Base-by-base conservation (phyloP, 768 basidiomycete species). In the Termitomyces sp. region DNA sequence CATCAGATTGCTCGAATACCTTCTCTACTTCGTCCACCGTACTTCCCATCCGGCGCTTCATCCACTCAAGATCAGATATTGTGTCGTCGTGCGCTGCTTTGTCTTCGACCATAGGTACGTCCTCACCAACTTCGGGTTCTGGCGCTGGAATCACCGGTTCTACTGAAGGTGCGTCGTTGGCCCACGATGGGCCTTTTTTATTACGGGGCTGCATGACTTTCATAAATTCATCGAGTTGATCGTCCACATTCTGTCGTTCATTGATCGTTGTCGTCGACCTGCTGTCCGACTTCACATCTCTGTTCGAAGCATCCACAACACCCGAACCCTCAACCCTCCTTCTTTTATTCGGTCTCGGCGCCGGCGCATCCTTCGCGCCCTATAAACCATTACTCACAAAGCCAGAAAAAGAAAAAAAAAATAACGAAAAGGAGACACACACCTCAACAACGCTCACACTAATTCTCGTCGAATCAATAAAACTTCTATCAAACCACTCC, bases 401-500 rank as follows among this genome's bases (percentile, higher is more conserved):
- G 7, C 5, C 10, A 17, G n/a, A n/a, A n/a, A n/a, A n/a, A n/a
- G n/a, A n/a, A n/a, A n/a, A 56, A 5, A 38, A 8, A 40, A 17
- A 42, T 3, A 33, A 33, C 9, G 8, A 30, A 30, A 7, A 45
- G 57, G 49, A 43, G 50, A 61, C 19, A 75, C 84, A 62, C 65
- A 94, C 95, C 67, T 93, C 85, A 17, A 95, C 82, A 31, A 91
- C 67, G 23, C 82, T 78, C 3, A 95, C 93, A 55, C 69, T 83
- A 48, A 98, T 83, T 59, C 86, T 80, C 9, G 86, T 80, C 7
- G 91, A 87, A 46, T 87, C 91, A 30, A 98, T 78, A 67, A 88
- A 98, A 0, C 88, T 90, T 23, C 81, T 78, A 68, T 95, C 84
- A 62, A 89, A 95, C 88, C 89, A 98, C 37, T 86, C 81, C 67